These are phyloP conservation scores for Moelleriella libera DNA, from an alignment of 2,329 filamentous ascomycete genomes.

Conservation along the genomic window DNA sequence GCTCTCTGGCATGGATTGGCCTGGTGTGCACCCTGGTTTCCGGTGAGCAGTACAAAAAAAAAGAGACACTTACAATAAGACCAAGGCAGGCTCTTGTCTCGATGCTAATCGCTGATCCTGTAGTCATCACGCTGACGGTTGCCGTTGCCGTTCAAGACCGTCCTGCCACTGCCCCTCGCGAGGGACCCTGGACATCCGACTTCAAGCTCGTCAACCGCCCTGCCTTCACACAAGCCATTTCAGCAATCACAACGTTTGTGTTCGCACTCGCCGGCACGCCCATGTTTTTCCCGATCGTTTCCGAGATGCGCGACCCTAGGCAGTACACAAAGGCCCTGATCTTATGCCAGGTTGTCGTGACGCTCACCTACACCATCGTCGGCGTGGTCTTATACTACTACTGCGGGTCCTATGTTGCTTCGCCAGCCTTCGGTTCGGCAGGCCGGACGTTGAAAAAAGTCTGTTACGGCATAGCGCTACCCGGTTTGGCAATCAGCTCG, in stretches of 20 bases:
- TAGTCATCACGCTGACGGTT: conserved; percentile 2
- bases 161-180: conserved; percentile 10
- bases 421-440: conserved; percentile 30
- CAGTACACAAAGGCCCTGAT: conserved; percentile 14
- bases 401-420: conserved; percentile 29
- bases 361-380: conserved; percentile 18
- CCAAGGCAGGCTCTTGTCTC: no score
- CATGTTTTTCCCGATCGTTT: conserved; percentile 16
- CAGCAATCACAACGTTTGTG: conserved; percentile 16
- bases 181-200: conserved; percentile 10
- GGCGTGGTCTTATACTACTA: conserved; percentile 27
- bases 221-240: conserved; percentile 14
- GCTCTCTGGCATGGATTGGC: conserved; percentile 13
- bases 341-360: conserved; percentile 11
- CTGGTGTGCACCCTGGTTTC: conserved; percentile 9
- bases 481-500: conserved; percentile 13
- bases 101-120: no score
- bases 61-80: not conserved
- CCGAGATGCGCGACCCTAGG: conserved; percentile 19
- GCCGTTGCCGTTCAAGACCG: not conserved
- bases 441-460: conserved; percentile 26
- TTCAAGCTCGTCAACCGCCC: conserved; percentile 15
- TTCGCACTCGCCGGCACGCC: conserved; percentile 24
- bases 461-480: conserved; percentile 24
- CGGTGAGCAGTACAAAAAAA: conserved; percentile 3